phyloP scores from a whole-genome alignment of 371 early-diverging fungal genomes.

The Fennellomyces sp. region DNA sequence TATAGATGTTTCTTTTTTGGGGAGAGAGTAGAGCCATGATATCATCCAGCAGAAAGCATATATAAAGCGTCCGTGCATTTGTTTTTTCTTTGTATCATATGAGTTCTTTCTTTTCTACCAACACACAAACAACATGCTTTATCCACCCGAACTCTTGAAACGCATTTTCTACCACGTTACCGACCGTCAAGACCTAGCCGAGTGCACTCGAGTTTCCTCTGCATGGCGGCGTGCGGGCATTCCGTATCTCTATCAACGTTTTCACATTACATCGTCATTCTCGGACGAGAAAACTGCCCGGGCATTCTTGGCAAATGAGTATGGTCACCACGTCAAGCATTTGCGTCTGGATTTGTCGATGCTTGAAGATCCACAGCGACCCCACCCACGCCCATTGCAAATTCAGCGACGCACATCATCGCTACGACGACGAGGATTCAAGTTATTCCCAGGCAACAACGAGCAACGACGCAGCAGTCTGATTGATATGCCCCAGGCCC shows the following conservation, averaged over 20 bases:
- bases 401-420: background rate
- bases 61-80: background rate
- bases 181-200: background rate
- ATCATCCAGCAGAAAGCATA: background rate
- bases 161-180: background rate
- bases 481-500: background rate
- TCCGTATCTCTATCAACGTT: background rate
- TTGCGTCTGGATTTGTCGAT: background rate
- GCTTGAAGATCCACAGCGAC: background rate
- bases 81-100: background rate
- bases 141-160: background rate
- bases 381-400: background rate
- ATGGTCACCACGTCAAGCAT: background rate
- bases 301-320: background rate
- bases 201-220: background rate
- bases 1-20: background rate
- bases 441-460: background rate
- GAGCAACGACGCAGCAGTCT: background rate
- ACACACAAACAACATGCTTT: background rate
- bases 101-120: background rate
- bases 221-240: background rate
- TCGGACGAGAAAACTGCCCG: background rate
- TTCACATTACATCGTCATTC: background rate
- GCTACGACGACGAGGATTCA: conserved; percentile 1
- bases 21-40: too few relatives aligned